Evolutionary conservation across 345 rosid genomes (phyloP).

Genomic region (Leavenworthia alabamica): DNA sequence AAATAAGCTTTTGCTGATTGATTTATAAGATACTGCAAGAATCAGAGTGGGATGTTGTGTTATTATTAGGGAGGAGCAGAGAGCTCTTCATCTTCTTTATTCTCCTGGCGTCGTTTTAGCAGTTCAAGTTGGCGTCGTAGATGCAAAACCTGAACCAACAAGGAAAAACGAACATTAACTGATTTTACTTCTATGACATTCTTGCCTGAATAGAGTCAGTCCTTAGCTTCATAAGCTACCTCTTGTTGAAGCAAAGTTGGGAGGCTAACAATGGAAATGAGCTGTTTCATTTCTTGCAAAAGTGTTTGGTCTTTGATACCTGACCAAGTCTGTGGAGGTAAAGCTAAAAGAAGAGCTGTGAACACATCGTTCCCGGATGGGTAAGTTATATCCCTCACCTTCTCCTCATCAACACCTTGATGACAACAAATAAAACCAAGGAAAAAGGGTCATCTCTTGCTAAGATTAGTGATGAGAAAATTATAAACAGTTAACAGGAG

Average conservation of each 20-base stretch:
- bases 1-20: no score
- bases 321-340: constrained; percentile 74
- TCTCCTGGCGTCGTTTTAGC: constrained; percentile 67
- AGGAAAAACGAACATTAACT: neutral
- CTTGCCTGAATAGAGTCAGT: neutral
- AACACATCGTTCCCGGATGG: constrained; percentile 63
- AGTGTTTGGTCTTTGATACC: constrained; percentile 61
- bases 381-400: constrained; percentile 35
- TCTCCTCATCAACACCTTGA: constrained; percentile 50
- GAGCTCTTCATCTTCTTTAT: constrained; percentile 64
- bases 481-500: no score
- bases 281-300: constrained; percentile 41
- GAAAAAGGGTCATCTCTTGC: neutral
- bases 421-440: constrained; percentile 16
- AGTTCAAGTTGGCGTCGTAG: constrained; percentile 55
- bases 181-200: neutral
- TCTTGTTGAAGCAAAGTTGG: constrained; percentile 83
- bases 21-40: no score
- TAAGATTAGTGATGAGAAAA: neutral
- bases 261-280: constrained; percentile 46
- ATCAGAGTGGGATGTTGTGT: no score
- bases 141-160: constrained; percentile 56
- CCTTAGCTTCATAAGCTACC: constrained; percentile 36
- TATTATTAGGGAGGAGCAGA: no score
- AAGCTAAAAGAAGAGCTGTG: constrained; percentile 75